phyloP scores from a whole-genome alignment of 148 eudicot species.

The Chenopodium album region DNA sequence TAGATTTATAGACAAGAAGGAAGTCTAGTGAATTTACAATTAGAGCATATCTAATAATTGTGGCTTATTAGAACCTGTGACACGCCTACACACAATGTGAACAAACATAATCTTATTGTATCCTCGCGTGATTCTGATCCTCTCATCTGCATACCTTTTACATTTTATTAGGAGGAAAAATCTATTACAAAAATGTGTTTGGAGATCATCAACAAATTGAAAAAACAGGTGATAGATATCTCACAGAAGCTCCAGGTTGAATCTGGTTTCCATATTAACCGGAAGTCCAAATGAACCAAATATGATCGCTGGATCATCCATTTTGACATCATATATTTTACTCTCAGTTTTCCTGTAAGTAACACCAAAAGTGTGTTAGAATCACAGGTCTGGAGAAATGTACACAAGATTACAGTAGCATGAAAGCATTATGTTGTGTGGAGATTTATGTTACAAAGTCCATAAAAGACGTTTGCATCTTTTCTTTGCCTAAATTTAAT shows the following conservation, averaged over 20 bases:
- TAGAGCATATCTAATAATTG: neutral
- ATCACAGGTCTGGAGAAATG: neutral
- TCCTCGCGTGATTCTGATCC: constrained; percentile 75
- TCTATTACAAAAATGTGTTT: neutral
- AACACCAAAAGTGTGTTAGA: neutral
- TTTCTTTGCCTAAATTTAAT: neutral
- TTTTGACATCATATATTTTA: constrained; percentile 59
- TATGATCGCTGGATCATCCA: constrained; percentile 88
- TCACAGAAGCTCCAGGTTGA: constrained; percentile 75
- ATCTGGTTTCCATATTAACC: constrained; percentile 61
- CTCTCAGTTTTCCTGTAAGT: constrained; percentile 58
- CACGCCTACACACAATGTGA: constrained; percentile 48
- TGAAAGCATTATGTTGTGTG: neutral
- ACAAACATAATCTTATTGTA: constrained; percentile 71
- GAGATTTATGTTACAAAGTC: neutral
- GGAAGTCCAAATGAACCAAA: constrained; percentile 82
- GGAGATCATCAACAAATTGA: neutral
- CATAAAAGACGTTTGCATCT: neutral
- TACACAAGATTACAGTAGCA: neutral
- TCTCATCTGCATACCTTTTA: constrained; percentile 76
- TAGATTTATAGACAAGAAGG: no score
- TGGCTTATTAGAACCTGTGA: neutral
- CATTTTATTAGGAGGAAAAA: neutral
- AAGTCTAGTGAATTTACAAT: neutral
- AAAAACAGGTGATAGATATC: constrained; percentile 24